These are phyloP conservation scores for Coemansia sp. DNA, from an alignment of 192 early-diverging fungal genomes.

Conservation along the genomic window DNA sequence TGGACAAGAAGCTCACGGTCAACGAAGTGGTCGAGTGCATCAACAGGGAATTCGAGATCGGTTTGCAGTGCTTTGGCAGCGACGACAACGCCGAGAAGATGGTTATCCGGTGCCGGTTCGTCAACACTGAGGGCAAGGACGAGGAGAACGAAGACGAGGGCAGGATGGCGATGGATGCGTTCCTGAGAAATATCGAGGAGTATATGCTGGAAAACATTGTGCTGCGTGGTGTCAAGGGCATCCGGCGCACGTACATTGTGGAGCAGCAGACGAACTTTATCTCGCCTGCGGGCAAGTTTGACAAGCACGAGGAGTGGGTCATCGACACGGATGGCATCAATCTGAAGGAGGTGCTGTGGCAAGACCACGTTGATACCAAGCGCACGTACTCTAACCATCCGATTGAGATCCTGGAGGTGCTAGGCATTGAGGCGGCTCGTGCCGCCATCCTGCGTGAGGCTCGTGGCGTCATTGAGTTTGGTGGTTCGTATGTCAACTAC, in stretches of 20 bases:
- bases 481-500: constrained; percentile 98
- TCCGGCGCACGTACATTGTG: constrained; percentile 74
- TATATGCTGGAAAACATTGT: constrained; percentile 85
- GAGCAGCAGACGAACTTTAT: constrained; percentile 33
- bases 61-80: constrained; percentile 79
- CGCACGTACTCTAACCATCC: constrained; percentile 90
- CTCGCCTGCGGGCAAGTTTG: constrained; percentile 66
- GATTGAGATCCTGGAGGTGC: constrained; percentile 87
- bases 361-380: constrained; percentile 77
- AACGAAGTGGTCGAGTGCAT: constrained; percentile 80
- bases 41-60: constrained; percentile 73
- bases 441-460: constrained; percentile 86
- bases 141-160: constrained; percentile 60
- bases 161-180: constrained; percentile 78
- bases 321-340: constrained; percentile 96
- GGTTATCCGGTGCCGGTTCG: constrained; percentile 86
- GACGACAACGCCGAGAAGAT: constrained; percentile 91
- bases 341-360: constrained; percentile 80
- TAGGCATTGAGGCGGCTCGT: constrained; percentile 98
- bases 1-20: constrained; percentile 89
- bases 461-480: constrained; percentile 91
- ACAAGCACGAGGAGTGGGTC: constrained; percentile 67
- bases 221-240: constrained; percentile 86
- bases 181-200: constrained; percentile 82
- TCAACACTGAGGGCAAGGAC: constrained; percentile 62